Evolutionary conservation across 805 yeast genomes (phyloP).

Genomic region (Ascoidea rubescens): DNA sequence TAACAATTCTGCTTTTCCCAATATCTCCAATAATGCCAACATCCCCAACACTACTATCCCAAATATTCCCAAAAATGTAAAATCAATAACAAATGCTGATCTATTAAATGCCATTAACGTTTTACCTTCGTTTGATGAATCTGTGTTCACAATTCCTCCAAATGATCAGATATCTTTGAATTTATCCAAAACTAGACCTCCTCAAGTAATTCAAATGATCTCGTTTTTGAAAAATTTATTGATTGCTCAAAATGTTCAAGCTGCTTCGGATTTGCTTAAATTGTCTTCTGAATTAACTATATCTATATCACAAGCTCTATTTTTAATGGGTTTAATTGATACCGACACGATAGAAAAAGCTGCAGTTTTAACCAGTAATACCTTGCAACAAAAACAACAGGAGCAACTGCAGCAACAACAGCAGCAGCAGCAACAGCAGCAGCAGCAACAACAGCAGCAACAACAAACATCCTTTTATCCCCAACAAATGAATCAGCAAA

Average conservation of each 20-base stretch:
- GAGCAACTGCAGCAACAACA: no score
- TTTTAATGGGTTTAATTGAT: slow-evolving; percentile 67
- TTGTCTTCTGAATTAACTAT: slow-evolving; percentile 44
- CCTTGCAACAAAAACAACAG: no score
- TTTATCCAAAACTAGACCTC: slow-evolving; percentile 53
- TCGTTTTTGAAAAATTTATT: slow-evolving; percentile 50
- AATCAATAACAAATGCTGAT: slow-evolving; percentile 27
- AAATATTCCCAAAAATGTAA: background rate
- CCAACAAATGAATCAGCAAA: no score
- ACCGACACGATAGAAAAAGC: slow-evolving; percentile 53
- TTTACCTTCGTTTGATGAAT: slow-evolving; percentile 34
- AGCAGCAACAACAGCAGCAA: no score
- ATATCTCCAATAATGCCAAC: background rate
- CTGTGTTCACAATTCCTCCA: slow-evolving; percentile 25
- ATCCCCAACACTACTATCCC: background rate
- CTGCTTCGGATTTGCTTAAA: slow-evolving; percentile 36
- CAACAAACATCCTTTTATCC: no score
- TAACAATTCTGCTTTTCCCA: background rate
- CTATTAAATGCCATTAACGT: slow-evolving; percentile 38
- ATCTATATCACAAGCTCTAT: slow-evolving; percentile 59
- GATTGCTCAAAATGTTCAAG: slow-evolving; percentile 28
- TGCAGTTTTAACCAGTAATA: slow-evolving; percentile 15
- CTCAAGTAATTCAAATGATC: slow-evolving; percentile 53
- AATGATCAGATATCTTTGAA: slow-evolving; percentile 50
- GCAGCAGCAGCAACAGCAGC: no score